Conservation (phyloP, 805 yeast genomes). For the Candida anglica region DNA sequence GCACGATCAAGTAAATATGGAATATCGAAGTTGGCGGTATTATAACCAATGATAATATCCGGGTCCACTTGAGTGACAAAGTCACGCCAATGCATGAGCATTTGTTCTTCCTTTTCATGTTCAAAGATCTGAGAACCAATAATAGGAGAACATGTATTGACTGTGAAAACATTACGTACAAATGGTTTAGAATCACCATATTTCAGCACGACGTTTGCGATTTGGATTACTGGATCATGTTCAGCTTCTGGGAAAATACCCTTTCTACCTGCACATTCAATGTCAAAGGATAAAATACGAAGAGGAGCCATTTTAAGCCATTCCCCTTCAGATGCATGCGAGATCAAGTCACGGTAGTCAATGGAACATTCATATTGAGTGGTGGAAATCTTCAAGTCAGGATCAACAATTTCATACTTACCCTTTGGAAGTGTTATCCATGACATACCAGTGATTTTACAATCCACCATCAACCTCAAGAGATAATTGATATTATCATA, state of each 20-base stretch:
- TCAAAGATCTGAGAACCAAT: conserved; percentile 90
- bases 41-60: conserved; percentile 95
- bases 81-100: conserved; percentile 83
- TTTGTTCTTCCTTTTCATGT: conserved; percentile 68
- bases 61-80: conserved; percentile 86
- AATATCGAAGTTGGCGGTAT: conserved; percentile 89
- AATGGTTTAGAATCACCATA: conserved; percentile 87
- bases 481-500: conserved; percentile 89
- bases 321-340: conserved; percentile 89
- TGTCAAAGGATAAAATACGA: conserved; percentile 90
- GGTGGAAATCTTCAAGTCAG: conserved; percentile 49
- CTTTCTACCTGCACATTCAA: conserved; percentile 97
- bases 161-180: conserved; percentile 90
- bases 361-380: conserved; percentile 84
- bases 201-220: conserved; percentile 87
- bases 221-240: conserved; percentile 91
- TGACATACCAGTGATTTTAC: conserved; percentile 92
- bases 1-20: conserved; percentile 93
- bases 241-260: conserved; percentile 96
- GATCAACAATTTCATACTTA: conserved; percentile 51
- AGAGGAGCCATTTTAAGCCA: conserved; percentile 93
- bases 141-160: conserved; percentile 85
- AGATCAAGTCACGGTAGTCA: conserved; percentile 60
- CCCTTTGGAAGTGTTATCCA: conserved; percentile 89
- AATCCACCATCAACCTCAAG: conserved; percentile 86